These are phyloP conservation scores for Coniferiporia sulphurascens DNA, from an alignment of 1,284 basidiomycete species.

Conservation along the genomic window DNA sequence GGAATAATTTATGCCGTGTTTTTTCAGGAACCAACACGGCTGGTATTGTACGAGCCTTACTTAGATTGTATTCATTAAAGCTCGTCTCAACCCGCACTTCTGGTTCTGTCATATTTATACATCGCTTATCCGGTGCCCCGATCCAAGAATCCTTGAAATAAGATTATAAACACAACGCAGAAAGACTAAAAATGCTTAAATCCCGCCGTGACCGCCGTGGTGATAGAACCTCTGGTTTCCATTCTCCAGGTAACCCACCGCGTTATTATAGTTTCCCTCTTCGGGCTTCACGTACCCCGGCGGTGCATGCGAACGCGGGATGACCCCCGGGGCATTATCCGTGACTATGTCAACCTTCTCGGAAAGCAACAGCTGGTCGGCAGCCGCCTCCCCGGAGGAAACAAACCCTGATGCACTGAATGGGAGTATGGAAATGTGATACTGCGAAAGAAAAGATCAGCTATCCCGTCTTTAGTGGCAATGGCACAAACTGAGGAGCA, in stretches of 20 bases:
- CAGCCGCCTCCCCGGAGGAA: slow-evolving; percentile 18
- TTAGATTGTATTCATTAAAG: too few species aligned
- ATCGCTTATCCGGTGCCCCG: too few species aligned
- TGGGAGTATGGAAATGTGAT: slow-evolving; percentile 13
- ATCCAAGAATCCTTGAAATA: too few species aligned
- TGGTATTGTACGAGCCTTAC: too few species aligned
- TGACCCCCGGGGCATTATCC: slow-evolving; percentile 37
- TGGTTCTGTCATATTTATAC: too few species aligned
- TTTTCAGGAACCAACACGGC: too few species aligned
- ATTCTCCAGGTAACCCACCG: slow-evolving; percentile 49
- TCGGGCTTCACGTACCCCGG: slow-evolving; percentile 44
- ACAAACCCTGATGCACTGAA: slow-evolving; percentile 43
- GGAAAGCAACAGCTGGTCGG: slow-evolving; percentile 32
- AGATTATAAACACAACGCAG: background rate
- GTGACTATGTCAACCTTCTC: slow-evolving; percentile 41
- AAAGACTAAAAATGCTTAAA: background rate
- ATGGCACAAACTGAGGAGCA: slow-evolving; percentile 20
- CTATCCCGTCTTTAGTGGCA: background rate
- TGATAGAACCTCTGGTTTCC: slow-evolving; percentile 45
- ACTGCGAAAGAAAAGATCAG: background rate
- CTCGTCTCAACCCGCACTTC: too few species aligned
- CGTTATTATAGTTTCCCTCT: slow-evolving; percentile 45
- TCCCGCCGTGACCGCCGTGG: slow-evolving; percentile 5
- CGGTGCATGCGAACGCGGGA: slow-evolving; percentile 45
- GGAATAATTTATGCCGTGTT: too few species aligned